Conservation (phyloP, 148 eudicot species). For the Chenopodium album region DNA sequence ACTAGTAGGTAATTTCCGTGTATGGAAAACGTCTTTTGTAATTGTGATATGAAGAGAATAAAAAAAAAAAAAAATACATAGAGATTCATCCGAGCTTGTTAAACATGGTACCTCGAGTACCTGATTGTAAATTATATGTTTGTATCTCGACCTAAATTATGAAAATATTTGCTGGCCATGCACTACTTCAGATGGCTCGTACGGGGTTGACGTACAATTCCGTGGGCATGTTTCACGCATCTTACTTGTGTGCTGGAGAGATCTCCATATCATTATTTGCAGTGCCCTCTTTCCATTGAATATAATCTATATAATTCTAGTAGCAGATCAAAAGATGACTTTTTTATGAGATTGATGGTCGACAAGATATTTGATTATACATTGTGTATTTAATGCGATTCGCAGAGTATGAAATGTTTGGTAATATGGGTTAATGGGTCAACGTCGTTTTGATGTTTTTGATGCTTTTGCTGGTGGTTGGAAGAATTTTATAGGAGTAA, state of each 20-base stretch:
- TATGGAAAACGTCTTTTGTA: constrained; percentile 20
- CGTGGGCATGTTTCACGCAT: constrained; percentile 17
- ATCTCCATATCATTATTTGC: constrained; percentile 3
- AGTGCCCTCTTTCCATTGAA: not conserved
- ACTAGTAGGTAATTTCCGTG: constrained; percentile 26
- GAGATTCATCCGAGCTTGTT: constrained; percentile 21
- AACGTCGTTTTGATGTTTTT: not conserved
- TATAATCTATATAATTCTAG: constrained; percentile 1
- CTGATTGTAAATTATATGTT: constrained; percentile 33
- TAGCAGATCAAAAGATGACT: constrained; percentile 1
- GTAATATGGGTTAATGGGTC: constrained; percentile 6
- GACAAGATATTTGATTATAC: constrained; percentile 3
- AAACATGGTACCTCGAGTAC: constrained; percentile 18
- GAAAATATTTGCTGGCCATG: constrained; percentile 15
- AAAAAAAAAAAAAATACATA: constrained; percentile 3
- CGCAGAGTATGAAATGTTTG: constrained; percentile 7
- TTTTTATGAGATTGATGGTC: constrained; percentile 7
- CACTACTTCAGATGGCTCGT: not conserved
- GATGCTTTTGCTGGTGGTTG: constrained; percentile 14
- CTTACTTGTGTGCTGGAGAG: constrained; percentile 2
- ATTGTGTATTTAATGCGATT: constrained; percentile 1
- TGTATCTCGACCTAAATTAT: constrained; percentile 17
- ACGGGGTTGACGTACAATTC: not conserved
- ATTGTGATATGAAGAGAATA: constrained; percentile 9
- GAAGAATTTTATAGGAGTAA: not conserved